These are phyloP conservation scores for Cyberlindnera amylophila DNA, from an alignment of 805 yeast genomes.

Conservation along the genomic window DNA sequence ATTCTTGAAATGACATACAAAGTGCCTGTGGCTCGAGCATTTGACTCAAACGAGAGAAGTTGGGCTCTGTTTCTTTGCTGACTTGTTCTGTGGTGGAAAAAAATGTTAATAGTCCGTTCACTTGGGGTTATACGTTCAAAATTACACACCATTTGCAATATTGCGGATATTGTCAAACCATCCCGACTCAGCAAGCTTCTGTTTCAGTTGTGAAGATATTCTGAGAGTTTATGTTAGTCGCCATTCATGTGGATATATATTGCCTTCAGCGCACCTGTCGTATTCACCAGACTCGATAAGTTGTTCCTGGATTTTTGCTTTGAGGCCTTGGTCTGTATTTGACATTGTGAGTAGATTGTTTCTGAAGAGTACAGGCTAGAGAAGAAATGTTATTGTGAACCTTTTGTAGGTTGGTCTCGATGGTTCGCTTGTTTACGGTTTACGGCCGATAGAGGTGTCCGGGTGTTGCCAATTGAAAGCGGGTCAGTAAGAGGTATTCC, in stretches of 20 bases:
- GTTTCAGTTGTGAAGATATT: constrained; percentile 58
- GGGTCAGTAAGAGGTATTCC: too few species aligned
- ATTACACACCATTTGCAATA: constrained; percentile 46
- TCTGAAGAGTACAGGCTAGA: background rate
- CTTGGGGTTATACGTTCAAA: background rate
- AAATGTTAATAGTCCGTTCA: constrained; percentile 1
- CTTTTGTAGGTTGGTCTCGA: background rate
- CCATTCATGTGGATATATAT: too few species aligned
- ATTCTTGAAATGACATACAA: constrained; percentile 33
- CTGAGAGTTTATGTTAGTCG: constrained; percentile 20
- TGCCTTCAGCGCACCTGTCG: constrained; percentile 33
- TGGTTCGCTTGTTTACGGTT: too few species aligned
- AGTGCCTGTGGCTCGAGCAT: constrained; percentile 64
- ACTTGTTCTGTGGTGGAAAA: constrained; percentile 30
- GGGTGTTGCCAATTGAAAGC: background rate
- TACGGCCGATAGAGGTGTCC: background rate
- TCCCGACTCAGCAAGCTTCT: constrained; percentile 69
- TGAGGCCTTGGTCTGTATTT: constrained; percentile 29
- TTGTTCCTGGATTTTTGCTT: constrained; percentile 63
- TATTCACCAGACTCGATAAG: constrained; percentile 77
- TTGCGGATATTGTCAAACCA: constrained; percentile 78
- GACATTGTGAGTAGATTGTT: constrained; percentile 6
- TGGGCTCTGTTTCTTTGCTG: constrained; percentile 40
- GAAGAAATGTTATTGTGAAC: background rate
- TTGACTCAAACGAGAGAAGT: constrained; percentile 48